Evolutionary conservation across 192 early-diverging fungal genomes (phyloP).

Genomic region (Backusella parvicylindrica): DNA sequence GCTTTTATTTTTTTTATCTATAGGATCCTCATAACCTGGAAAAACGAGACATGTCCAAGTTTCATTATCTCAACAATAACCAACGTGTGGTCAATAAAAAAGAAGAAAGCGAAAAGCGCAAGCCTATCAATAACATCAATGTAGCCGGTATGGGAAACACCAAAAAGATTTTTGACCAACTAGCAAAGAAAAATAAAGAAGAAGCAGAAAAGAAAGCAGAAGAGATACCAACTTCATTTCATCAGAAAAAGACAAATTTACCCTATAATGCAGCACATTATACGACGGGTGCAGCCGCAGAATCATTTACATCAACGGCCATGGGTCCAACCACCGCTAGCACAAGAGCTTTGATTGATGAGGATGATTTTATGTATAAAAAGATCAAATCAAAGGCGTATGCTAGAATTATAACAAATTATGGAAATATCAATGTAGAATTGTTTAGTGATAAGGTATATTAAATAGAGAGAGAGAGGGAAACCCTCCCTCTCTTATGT

Average conservation of each 20-base stretch:
- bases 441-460: constrained; percentile 69
- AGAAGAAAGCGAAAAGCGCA: constrained; percentile 43
- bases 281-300: constrained; percentile 72
- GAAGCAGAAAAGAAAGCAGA: constrained; percentile 12
- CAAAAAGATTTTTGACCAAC: constrained; percentile 49
- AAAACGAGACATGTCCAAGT: constrained; percentile 64
- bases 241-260: constrained; percentile 42
- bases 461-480: neutral
- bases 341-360: constrained; percentile 62
- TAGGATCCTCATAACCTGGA: constrained; percentile 80
- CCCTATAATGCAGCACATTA: constrained; percentile 82
- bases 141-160: constrained; percentile 57
- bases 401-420: constrained; percentile 73
- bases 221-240: constrained; percentile 1
- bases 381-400: constrained; percentile 81
- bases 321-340: constrained; percentile 68
- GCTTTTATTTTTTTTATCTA: neutral
- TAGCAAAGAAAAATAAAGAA: constrained; percentile 39
- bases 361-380: constrained; percentile 90
- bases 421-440: constrained; percentile 81
- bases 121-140: constrained; percentile 63
- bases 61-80: constrained; percentile 73
- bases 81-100: constrained; percentile 51
- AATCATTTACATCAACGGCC: constrained; percentile 86
- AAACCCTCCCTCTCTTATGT: neutral